phyloP scores from a whole-genome alignment of 1,139 yeast species.

The Suhomyces ambrosiae region DNA sequence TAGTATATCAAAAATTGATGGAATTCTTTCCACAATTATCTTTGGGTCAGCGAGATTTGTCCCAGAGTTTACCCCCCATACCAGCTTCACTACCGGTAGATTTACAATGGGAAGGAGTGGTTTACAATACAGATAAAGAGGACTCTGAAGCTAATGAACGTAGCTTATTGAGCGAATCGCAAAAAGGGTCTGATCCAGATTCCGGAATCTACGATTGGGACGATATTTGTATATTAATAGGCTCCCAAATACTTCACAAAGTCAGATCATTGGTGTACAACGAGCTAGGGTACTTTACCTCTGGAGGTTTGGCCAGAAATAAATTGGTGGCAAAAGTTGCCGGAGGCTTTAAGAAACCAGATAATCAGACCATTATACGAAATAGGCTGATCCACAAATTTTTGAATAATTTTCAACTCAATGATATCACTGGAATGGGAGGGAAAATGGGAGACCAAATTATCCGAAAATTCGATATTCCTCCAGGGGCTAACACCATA shows the following conservation, averaged over 20 bases:
- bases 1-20: constrained; percentile 28
- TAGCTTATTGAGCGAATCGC: constrained; percentile 13
- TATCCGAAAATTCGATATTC: constrained; percentile 45
- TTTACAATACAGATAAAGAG: constrained; percentile 16
- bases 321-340: constrained; percentile 87
- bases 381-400: constrained; percentile 52
- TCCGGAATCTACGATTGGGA: constrained; percentile 71
- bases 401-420: constrained; percentile 60
- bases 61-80: constrained; percentile 47
- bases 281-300: constrained; percentile 77
- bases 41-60: constrained; percentile 3
- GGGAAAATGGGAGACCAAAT: constrained; percentile 82
- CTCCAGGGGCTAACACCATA: constrained; percentile 43
- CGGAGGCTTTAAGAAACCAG: constrained; percentile 82
- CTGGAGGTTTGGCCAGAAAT: constrained; percentile 82
- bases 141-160: constrained; percentile 22
- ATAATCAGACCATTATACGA: constrained; percentile 76
- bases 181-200: constrained; percentile 3
- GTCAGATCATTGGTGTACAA: constrained; percentile 55
- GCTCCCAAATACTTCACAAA: constrained; percentile 56
- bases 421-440: constrained; percentile 88
- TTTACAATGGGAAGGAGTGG: constrained; percentile 33
- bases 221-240: constrained; percentile 69
- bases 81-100: constrained; percentile 46
- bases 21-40: constrained; percentile 31